A percentile compares a stretch with the other conserved stretches of the same genome.
Evolutionary conservation across 2,329 filamentous ascomycete genomes (phyloP).

Genomic region (Aspergillus floridensis): DNA sequence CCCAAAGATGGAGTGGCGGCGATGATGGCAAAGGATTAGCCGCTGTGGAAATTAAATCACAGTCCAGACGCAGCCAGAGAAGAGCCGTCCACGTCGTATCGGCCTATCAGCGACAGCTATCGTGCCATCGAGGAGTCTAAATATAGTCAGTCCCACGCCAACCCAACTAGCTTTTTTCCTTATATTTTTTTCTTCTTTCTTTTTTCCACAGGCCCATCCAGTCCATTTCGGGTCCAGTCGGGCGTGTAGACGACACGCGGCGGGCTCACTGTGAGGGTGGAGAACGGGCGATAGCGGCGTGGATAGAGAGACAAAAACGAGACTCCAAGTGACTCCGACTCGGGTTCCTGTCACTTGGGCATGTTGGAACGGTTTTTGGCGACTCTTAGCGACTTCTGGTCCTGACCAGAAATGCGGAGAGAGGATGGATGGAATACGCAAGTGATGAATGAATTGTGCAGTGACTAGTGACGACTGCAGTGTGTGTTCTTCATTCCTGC

Average conservation of each 20-base stretch:
- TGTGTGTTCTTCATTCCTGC: too few species aligned
- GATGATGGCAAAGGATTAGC: neutral
- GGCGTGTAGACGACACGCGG: neutral
- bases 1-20: neutral
- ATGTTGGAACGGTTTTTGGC: too few species aligned
- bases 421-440: neutral
- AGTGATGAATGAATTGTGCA: neutral
- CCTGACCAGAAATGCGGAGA: neutral
- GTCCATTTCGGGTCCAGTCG: neutral
- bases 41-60: conserved; percentile 6
- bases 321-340: neutral
- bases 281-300: neutral
- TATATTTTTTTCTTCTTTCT: too few species aligned
- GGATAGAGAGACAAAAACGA: too few species aligned
- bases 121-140: neutral
- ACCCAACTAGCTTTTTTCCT: too few species aligned
- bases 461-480: too few species aligned
- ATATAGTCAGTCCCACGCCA: neutral
- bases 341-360: neutral
- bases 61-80: neutral
- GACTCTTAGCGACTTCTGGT: too few species aligned
- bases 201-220: neutral
- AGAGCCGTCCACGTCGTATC: neutral
- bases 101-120: neutral
- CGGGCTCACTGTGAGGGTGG: neutral